Conservation (phyloP, 176 grass and related monocot genomes). For the Raddia distichophylla region DNA sequence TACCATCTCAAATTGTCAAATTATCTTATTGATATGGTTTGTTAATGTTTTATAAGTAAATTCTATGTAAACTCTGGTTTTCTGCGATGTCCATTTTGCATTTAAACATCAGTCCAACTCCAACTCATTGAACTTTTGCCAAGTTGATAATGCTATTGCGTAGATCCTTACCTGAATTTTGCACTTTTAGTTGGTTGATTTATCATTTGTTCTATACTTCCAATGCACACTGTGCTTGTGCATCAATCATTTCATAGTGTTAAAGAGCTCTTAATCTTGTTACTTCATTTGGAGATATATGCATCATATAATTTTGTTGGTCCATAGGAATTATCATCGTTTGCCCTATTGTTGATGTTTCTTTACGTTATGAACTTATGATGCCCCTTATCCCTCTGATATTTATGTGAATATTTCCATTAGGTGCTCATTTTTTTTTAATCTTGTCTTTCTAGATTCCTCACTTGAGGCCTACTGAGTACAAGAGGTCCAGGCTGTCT, state of each 20-base stretch:
- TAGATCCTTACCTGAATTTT: neutral
- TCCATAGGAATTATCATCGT: neutral
- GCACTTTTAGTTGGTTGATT: neutral
- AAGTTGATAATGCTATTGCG: neutral
- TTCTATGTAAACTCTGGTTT: neutral
- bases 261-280: neutral
- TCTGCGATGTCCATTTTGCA: neutral
- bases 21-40: too few relatives aligned
- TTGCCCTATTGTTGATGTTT: neutral
- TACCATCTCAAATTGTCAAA: neutral
- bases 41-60: too few relatives aligned
- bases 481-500: slow-evolving; percentile 69
- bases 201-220: neutral
- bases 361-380: neutral
- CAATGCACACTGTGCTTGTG: neutral
- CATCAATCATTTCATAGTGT: neutral
- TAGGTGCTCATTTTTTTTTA: neutral
- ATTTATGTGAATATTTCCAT: slow-evolving; percentile 16
- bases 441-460: slow-evolving; percentile 46
- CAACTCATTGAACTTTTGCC: neutral
- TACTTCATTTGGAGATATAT: neutral
- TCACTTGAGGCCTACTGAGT: slow-evolving; percentile 65
- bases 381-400: neutral
- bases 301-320: neutral
- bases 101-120: neutral